Conservation (phyloP, 768 basidiomycete genomes). For the Rhodotorula paludigena region DNA sequence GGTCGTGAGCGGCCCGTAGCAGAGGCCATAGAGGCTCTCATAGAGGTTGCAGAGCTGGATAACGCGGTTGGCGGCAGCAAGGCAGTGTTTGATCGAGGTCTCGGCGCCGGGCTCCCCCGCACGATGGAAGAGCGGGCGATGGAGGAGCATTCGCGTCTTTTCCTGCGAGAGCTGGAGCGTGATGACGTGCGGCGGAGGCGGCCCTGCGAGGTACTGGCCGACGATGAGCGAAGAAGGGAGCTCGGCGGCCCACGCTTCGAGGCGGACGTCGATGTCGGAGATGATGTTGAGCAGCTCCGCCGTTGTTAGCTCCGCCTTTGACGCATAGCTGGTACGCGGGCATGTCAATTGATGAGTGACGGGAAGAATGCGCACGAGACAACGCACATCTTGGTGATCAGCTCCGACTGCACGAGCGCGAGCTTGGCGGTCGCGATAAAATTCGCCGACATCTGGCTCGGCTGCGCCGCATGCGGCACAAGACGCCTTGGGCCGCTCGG, state of each 20-base stretch:
- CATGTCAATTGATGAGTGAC: not conserved
- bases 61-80: slow-evolving; percentile 50
- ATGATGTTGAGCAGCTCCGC: not conserved
- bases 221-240: not conserved
- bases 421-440: slow-evolving; percentile 9
- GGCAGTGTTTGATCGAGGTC: slow-evolving; percentile 51
- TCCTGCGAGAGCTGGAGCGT: slow-evolving; percentile 59
- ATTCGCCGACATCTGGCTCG: not conserved
- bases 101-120: not conserved
- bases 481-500: not conserved
- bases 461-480: not conserved
- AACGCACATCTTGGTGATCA: slow-evolving; percentile 9
- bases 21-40: not conserved
- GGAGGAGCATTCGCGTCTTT: slow-evolving; percentile 60
- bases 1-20: not conserved
- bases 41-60: slow-evolving; percentile 5
- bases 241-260: not conserved
- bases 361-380: not conserved
- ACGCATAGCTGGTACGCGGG: not conserved
- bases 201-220: slow-evolving; percentile 1
- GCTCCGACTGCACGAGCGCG: slow-evolving; percentile 4
- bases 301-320: not conserved
- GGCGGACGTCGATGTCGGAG: not conserved
- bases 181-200: slow-evolving; percentile 49
- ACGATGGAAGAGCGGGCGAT: slow-evolving; percentile 52